Evolutionary conservation across 2,329 filamentous ascomycete species (phyloP).

Genomic region (Calcarisporium arbuscula): DNA sequence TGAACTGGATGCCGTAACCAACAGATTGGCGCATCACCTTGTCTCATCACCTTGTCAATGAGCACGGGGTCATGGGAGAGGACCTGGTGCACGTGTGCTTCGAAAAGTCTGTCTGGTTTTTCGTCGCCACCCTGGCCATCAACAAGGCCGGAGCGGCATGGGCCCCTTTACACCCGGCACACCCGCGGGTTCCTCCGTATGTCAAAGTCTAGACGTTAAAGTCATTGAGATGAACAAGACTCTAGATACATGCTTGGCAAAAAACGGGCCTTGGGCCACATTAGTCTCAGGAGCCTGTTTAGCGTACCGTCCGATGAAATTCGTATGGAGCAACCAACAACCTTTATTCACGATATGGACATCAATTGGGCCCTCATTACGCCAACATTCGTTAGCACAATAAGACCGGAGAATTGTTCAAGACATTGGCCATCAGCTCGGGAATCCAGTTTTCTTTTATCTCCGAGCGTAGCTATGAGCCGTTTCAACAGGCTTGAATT

Average conservation of each 20-base stretch:
- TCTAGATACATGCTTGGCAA: conserved; percentile 12
- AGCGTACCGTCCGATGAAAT: conserved; percentile 9
- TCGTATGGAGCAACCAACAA: no score
- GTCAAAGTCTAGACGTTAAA: no score
- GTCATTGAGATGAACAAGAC: conserved; percentile 1
- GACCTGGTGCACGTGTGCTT: conserved; percentile 26
- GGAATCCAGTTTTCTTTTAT: no score
- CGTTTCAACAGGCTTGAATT: no score
- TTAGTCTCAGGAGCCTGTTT: conserved; percentile 8
- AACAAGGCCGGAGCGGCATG: conserved; percentile 27
- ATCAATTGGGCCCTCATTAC: conserved; percentile 8
- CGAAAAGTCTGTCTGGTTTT: conserved; percentile 29
- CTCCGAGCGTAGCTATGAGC: no score
- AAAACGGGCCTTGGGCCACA: conserved; percentile 9
- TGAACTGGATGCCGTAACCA: conserved; percentile 31
- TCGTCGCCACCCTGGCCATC: conserved; percentile 26
- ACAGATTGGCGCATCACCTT: conserved; percentile 26
- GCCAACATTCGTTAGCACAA: conserved; percentile 6
- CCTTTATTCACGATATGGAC: conserved; percentile 5
- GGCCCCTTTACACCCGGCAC: conserved; percentile 27
- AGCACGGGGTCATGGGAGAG: conserved; percentile 16
- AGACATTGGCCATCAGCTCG: no score
- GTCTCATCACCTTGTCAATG: conserved; percentile 11
- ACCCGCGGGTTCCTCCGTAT: no score
- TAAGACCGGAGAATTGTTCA: conserved; percentile 3